Percentiles rank a stretch among this genome's conserved stretches.
These are phyloP conservation scores for Pistacia atlantica DNA, from an alignment of 345 rosid species.

Conservation along the genomic window DNA sequence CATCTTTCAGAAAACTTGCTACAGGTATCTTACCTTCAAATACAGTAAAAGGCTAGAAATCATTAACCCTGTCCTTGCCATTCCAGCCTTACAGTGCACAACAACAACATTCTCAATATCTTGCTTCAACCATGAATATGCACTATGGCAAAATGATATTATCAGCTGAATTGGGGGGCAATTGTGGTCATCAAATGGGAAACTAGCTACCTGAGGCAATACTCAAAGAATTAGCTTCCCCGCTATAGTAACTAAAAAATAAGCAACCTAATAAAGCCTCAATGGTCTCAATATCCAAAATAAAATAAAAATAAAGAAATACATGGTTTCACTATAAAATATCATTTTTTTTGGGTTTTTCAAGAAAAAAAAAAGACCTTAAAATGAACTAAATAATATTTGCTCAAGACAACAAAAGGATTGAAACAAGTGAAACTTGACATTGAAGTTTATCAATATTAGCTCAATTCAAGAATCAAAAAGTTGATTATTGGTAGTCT, in stretches of 20 bases:
- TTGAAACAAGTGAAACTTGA: neutral
- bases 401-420: neutral
- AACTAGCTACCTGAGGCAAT: constrained; percentile 73
- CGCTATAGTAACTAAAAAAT: neutral
- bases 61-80: constrained; percentile 95
- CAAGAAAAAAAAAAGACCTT: neutral
- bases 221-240: constrained; percentile 1
- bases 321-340: neutral
- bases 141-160: constrained; percentile 79
- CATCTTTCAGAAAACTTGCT: constrained; percentile 12
- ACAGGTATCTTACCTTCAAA: constrained; percentile 49
- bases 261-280: constrained; percentile 4
- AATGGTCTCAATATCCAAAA: neutral
- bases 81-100: constrained; percentile 93
- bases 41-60: constrained; percentile 84
- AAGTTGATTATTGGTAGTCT: neutral
- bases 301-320: neutral
- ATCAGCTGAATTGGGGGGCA: constrained; percentile 86
- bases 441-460: neutral
- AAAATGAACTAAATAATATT: neutral
- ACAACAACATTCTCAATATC: constrained; percentile 93
- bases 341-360: neutral
- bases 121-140: constrained; percentile 86
- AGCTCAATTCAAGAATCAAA: neutral
- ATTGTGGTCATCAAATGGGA: constrained; percentile 90